Conservation (phyloP, 768 basidiomycete species). For the Galerina marginata region DNA sequence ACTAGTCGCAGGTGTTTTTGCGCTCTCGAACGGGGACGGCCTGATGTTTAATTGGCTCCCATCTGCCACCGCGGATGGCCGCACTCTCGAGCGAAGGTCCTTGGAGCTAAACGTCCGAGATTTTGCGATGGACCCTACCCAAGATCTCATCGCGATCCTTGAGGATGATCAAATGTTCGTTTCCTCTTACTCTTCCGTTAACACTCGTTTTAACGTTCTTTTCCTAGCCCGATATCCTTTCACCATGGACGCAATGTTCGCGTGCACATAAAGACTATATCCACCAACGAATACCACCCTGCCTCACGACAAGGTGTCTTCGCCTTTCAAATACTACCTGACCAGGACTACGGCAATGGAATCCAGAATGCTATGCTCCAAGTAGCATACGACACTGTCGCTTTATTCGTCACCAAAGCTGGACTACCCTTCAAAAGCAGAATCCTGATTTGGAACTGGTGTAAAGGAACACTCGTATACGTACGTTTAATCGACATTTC, state of each 20-base stretch:
- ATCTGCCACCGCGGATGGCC: neutral
- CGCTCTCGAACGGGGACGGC: neutral
- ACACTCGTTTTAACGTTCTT: no score
- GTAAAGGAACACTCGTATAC: constrained; percentile 7
- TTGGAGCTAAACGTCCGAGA: constrained; percentile 1
- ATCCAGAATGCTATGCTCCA: constrained; percentile 1
- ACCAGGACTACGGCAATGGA: neutral
- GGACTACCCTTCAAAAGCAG: neutral
- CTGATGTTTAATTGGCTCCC: constrained; percentile 1
- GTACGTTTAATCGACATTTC: neutral
- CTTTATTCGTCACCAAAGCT: constrained; percentile 7
- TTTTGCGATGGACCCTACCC: constrained; percentile 12
- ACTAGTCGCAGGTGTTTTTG: constrained; percentile 8
- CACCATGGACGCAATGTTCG: neutral
- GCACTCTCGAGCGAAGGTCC: neutral
- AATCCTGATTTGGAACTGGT: constrained; percentile 17
- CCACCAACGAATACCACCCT: constrained; percentile 3
- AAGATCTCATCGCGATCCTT: constrained; percentile 10
- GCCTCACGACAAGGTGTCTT: neutral
- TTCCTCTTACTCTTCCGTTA: no score
- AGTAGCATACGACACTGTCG: constrained; percentile 6
- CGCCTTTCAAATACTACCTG: neutral
- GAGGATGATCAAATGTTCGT: constrained; percentile 1
- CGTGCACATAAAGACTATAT: constrained; percentile 13
- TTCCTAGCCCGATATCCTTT: neutral